Evolutionary conservation across 106 monocot species (phyloP), one percentile per base, ranked within the genome.

Genomic region (Platanthera guangdongensis): DNA sequence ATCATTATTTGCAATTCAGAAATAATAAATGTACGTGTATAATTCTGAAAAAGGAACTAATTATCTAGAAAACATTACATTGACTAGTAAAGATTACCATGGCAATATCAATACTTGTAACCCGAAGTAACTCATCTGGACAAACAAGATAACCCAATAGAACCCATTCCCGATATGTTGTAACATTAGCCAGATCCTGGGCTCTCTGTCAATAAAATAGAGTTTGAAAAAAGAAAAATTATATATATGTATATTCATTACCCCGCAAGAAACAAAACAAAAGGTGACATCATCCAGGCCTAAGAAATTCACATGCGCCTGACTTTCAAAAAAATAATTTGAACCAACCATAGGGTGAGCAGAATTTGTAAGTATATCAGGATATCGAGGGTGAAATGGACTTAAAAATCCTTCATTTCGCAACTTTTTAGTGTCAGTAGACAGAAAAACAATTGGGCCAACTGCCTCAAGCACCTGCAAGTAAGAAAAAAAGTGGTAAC

Each of bases 381-480:
- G 97, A 87, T 99, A 99, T 53, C 97, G 91, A 77, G 97, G 97
- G 50, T 99, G 97, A 83, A 94, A 99, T 65, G 97, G 97, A 86
- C 94, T 99, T 52, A 99, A 78, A 81, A 94, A 99, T 4, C 97
- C 97, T 77, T 99, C 97, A 84, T 99, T 99, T 83, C 97, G 87
- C 79, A 99, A 71, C 78, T 99, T 99, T 74, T 83, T 99, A 51
- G 94, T 94, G 82, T 99, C 97, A 21, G 88, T 99, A 50, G 97
- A 94, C 50, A 99, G 94, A 84, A 99, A 99, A 74, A 99, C 88
- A 47, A 85, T 84, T 47, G 97, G 97, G 47, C 97, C 97, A 19
- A 99, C 94, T 11, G 97, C 97, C 75, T 99, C 97, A 80, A 99
- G 74, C 22, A 99, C 93, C 97, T 99, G 79, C 57, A 81, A 69